Percentiles rank a stretch among this genome's conserved stretches.
phyloP scores from a whole-genome alignment of 139 green algal genomes.

The Tetraselmis striata region DNA sequence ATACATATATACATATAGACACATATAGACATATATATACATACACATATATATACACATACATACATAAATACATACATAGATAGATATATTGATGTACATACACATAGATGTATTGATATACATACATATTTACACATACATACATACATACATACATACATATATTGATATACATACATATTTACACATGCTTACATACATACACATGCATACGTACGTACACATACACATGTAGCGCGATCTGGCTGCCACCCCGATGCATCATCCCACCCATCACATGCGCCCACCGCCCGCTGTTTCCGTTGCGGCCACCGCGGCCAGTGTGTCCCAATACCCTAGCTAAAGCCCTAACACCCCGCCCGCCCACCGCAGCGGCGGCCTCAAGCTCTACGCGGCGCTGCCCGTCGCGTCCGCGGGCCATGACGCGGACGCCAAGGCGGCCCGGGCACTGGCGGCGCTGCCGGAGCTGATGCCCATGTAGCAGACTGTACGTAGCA shows the following conservation, averaged over 20 bases:
- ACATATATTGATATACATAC: not conserved
- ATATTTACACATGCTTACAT: not conserved
- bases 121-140: not conserved
- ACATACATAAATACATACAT: not conserved
- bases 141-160: not conserved
- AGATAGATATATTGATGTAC: not conserved
- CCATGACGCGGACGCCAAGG: not conserved
- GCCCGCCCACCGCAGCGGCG: not conserved
- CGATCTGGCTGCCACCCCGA: too few relatives aligned
- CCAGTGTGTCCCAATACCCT: not conserved
- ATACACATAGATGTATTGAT: not conserved
- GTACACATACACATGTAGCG: not conserved
- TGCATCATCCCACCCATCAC: too few relatives aligned
- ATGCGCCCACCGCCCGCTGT: not conserved
- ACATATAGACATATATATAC: not conserved
- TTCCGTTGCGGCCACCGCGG: not conserved
- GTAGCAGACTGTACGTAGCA: not conserved
- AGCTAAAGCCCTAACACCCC: not conserved
- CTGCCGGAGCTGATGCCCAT: not conserved
- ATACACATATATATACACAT: not conserved
- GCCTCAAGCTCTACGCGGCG: not conserved
- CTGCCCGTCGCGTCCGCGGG: not conserved
- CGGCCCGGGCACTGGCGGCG: not conserved
- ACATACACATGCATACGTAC: not conserved
- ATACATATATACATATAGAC: not conserved